Evolutionary conservation across 345 rosid genomes (phyloP), one percentile per base, ranked within the genome.

Genomic region (Turritis glabra): DNA sequence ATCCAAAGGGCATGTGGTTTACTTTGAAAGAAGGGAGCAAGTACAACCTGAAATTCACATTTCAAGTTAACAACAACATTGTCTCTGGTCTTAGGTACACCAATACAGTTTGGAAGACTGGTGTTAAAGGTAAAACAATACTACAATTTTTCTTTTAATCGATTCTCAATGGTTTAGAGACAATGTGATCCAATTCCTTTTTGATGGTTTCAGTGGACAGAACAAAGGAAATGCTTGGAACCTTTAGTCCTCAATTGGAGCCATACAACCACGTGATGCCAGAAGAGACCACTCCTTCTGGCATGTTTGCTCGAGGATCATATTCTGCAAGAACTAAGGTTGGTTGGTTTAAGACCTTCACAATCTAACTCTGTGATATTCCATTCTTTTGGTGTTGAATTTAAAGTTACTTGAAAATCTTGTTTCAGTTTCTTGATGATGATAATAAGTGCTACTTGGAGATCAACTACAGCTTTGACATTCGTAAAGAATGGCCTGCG

Each of bases 381-480:
- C 48, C 21, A 1, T 37, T 35, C 59, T 14, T 14, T 43, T 46
- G 60, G 18, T 18, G 44, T 35, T 55, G 71, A 14, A 23, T 55
- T 46, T 5, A 5, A 1, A 17, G 0, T 23, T 41, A 23, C 38
- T 69, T 12, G 30, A 22, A 8, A 27, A 26, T 64, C 18, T 64
- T 65, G 63, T 67, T 67, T 66, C 87, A 89, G 95, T 89, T 89
- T 71, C 72, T 85, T 73, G 95, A 89, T 60, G 95, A 89, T 82
- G 95, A 89, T 81, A 85, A 89, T 66, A 89, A 73, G 80, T 87
- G 96, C 84, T 82, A 89, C 85, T 77, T 89, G 86, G 96, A 89
- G 92, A 89, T 87, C 74, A 89, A 87, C 82, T 89, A 87, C 67
- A 85, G 84, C 52, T 89, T 89, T 0, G 92, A 84, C 71, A 89